Conservation (phyloP, 768 basidiomycete species). For the Sarcodon aspratus region DNA sequence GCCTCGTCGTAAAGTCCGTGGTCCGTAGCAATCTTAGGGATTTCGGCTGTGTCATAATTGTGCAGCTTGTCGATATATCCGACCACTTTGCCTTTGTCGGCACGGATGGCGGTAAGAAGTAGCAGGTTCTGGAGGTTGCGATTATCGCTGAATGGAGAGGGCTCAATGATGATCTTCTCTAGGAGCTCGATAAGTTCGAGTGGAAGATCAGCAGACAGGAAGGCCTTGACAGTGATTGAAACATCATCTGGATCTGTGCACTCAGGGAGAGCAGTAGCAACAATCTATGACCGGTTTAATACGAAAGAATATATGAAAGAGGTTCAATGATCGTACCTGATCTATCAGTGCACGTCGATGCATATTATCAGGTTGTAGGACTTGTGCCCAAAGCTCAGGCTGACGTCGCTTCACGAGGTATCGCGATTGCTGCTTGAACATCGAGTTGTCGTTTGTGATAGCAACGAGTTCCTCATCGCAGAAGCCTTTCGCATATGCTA, state of each 20-base stretch:
- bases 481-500: slow-evolving; percentile 97
- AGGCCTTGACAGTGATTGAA: slow-evolving; percentile 96
- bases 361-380: slow-evolving; percentile 79
- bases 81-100: slow-evolving; percentile 98
- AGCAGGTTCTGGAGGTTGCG: slow-evolving; percentile 92
- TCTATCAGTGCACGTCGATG: slow-evolving; percentile 92
- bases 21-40: slow-evolving; percentile 93
- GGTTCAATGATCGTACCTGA: slow-evolving; percentile 39
- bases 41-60: slow-evolving; percentile 90
- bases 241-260: slow-evolving; percentile 98
- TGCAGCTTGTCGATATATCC: slow-evolving; percentile 96
- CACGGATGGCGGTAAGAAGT: slow-evolving; percentile 89
- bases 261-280: slow-evolving; percentile 92
- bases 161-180: slow-evolving; percentile 97
- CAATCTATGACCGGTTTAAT: slow-evolving; percentile 40
- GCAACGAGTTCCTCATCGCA: slow-evolving; percentile 96
- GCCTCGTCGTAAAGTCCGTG: slow-evolving; percentile 95
- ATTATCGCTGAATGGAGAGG: slow-evolving; percentile 97
- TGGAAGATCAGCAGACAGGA: slow-evolving; percentile 93
- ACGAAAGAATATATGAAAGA: background rate
- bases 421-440: slow-evolving; percentile 99
- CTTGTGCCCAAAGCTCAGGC: slow-evolving; percentile 93
- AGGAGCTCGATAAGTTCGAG: slow-evolving; percentile 94
- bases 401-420: slow-evolving; percentile 96
- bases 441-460: slow-evolving; percentile 97